Evolutionary conservation across 2,329 filamentous ascomycete species (phyloP), one percentile per base, ranked within the genome.

Genomic region (Pestalotiopsis sp.): DNA sequence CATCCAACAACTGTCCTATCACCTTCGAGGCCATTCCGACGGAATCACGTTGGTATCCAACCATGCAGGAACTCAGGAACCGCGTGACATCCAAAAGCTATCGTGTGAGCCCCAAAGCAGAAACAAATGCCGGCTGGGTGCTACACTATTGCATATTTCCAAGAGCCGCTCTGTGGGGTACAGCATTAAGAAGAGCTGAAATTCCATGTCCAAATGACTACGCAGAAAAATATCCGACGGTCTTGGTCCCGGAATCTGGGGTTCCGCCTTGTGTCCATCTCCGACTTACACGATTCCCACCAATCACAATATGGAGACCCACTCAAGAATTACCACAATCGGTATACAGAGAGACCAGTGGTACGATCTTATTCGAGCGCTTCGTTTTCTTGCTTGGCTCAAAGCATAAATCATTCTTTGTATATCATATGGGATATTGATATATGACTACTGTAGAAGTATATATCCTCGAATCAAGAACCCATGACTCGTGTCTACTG

Each of bases 231-330:
- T 31, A 27, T 36, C 17, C 20, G 25, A 27, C 27, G 36, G 12
- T 45, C 9, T 49, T 64, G 39, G 27, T 45, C 25, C 38, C 63
- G 63, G 63, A 66, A 66, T 66, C 63, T 57, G 63, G 63, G 63
- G 63, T 45, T 66, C 63, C 63, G 63, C 63, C 52, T 41, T 12
- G 11, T 52, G 4, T 27, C 20, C 25, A n/a, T 56, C 45, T 25
- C 12, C 38, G 20, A 45, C 17, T 12, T 11, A 14, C 17, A 45
- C 12, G 31, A 57, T 36, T 66, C 63, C 63, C 63, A 66, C 63
- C 63, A 66, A 66, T 66, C 27, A 66, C 5, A 3, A 58, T 12
- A 5, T 12, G 11, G 20, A 38, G 63, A 56, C 49, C 63, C 41
- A 56, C 49, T 49, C 36, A 11, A 20, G 41, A 57, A 57, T 66